Evolutionary conservation across 176 grass and related monocot genomes (phyloP), one percentile per base, ranked within the genome.

Genomic region (Juncus inflexus): DNA sequence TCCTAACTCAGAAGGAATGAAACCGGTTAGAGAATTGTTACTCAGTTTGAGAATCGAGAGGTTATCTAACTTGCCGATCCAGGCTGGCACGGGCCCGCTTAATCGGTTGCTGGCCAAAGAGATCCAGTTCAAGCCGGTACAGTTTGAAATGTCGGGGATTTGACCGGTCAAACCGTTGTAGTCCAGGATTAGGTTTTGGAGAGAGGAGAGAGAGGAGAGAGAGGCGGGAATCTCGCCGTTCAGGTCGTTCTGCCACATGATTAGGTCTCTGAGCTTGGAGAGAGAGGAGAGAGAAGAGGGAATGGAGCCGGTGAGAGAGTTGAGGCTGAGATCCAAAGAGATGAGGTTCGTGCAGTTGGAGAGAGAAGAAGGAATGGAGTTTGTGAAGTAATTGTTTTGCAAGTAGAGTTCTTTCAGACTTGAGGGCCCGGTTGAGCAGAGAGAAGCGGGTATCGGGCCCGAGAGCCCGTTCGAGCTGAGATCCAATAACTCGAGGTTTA

Each of bases 291-390:
- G 58, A 37, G 88, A 82, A 3, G 65, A 63, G 0, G 94, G 89
- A 63, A 99, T 91, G 56, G 75, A 75, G 7, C 94, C 89, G 43
- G 55, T 79, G 70, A 99, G 77, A 75, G 58, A 55, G 53, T 99
- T 99, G 58, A 99, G 79, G 69, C 94, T 99, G 63, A 99, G 85
- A 80, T 99, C 94, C 64, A 99, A 83, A 9, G 94, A 99, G 52
- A 86, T 72, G 56, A 99, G 78, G n/a, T 69, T 78, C 56, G 65
- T 47, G 78, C 94, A 99, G 78, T 90, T 92, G 75, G 80, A 82
- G 36, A 99, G 56, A 5, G 83, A 80, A 19, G 77, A 80, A 2
- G 94, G 94, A 69, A 99, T 92, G 61, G 15, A 19, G 55, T 83
- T 85, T 11, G 64, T 6, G 83, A 99, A 79, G 74, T 79, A 87